Evolutionary conservation across 1,139 yeast species (phyloP).

Genomic region (Geotrichum europaeum): DNA sequence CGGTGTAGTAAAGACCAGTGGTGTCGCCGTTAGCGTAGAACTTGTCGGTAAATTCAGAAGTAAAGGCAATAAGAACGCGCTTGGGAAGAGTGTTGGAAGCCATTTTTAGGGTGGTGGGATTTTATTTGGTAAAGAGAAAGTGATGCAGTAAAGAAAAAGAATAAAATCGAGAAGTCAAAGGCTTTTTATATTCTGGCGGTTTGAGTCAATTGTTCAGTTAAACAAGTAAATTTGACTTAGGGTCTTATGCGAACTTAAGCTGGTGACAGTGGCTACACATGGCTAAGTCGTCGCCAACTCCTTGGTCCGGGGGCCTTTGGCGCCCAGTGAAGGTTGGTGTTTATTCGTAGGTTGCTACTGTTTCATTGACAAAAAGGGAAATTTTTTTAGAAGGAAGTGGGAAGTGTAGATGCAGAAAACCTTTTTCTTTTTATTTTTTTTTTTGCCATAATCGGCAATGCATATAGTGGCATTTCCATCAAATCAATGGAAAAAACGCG

Average conservation of each 20-base stretch:
- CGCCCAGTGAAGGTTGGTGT: neutral
- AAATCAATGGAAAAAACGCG: no score
- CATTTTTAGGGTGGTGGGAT: neutral
- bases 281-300: neutral
- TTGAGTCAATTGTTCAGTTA: neutral
- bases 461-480: no score
- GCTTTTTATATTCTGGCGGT: neutral
- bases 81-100: constrained; percentile 18
- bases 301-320: neutral
- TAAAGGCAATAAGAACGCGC: constrained; percentile 48
- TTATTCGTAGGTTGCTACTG: neutral
- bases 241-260: neutral
- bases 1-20: constrained; percentile 52
- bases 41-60: constrained; percentile 42
- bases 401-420: neutral
- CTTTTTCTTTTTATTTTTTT: neutral
- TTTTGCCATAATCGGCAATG: no score
- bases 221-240: neutral
- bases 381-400: neutral
- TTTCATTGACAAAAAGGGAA: neutral
- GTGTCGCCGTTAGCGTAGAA: constrained; percentile 52
- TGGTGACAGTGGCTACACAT: neutral
- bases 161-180: neutral
- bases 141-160: neutral
- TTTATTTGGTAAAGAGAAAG: neutral